A percentile compares a stretch with the other conserved stretches of the same genome.
Conservation (phyloP, 192 early-diverging fungal genomes). For the Coemansia sp. region DNA sequence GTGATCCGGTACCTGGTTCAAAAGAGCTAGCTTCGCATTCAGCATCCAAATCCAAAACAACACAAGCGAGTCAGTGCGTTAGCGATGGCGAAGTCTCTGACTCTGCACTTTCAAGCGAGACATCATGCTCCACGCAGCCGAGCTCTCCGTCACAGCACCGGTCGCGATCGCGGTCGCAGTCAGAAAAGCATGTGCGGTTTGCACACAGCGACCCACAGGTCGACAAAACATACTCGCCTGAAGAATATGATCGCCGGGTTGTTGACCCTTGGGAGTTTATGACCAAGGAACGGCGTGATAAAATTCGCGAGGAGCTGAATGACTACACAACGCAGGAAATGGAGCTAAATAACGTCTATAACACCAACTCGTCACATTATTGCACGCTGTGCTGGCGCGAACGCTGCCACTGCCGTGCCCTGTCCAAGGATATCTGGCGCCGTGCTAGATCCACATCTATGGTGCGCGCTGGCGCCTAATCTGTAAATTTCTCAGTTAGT, state of each 20-base stretch:
- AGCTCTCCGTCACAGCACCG: slow-evolving; percentile 2
- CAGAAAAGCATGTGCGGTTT: slow-evolving; percentile 43
- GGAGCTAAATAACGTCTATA: slow-evolving; percentile 51
- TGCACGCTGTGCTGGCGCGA: slow-evolving; percentile 55
- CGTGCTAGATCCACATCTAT: slow-evolving; percentile 46
- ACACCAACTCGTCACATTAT: slow-evolving; percentile 40
- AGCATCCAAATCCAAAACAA: slow-evolving; percentile 19
- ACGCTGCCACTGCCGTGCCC: slow-evolving; percentile 50
- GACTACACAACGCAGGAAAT: slow-evolving; percentile 49
- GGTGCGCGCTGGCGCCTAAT: slow-evolving; percentile 46
- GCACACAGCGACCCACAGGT: slow-evolving; percentile 30
- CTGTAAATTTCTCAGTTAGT: background rate
- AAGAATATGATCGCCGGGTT: slow-evolving; percentile 54
- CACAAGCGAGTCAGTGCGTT: slow-evolving; percentile 12
- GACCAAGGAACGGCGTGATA: slow-evolving; percentile 35
- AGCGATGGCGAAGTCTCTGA: slow-evolving; percentile 30
- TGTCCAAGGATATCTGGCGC: slow-evolving; percentile 53
- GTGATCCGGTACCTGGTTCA: slow-evolving; percentile 4
- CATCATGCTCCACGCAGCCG: slow-evolving; percentile 7
- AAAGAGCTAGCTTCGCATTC: slow-evolving; percentile 1
- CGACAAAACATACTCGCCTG: slow-evolving; percentile 38
- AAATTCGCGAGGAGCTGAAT: slow-evolving; percentile 50
- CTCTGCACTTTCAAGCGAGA: background rate
- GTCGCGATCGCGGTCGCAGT: slow-evolving; percentile 23
- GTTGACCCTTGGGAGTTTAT: slow-evolving; percentile 51